Conservation (phyloP, 1,139 yeast genomes). For the Yamadazyma triangularis region DNA sequence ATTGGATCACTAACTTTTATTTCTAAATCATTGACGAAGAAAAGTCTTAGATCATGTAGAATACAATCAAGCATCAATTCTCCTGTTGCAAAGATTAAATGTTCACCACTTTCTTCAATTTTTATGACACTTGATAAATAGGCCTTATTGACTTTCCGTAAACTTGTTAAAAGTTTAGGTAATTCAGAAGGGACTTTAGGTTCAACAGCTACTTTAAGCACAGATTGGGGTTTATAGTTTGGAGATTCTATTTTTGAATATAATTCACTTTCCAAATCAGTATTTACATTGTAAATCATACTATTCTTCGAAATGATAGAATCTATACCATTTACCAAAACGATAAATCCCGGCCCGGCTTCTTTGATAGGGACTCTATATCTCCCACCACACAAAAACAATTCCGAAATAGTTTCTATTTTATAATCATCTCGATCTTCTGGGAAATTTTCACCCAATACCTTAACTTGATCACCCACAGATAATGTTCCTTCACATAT, state of each 20-base stretch:
- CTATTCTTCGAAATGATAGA: not conserved
- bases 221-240: conserved; percentile 43
- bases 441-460: conserved; percentile 55
- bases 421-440: conserved; percentile 53
- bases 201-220: conserved; percentile 79
- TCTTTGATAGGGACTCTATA: conserved; percentile 54
- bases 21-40: conserved; percentile 57
- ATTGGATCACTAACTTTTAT: conserved; percentile 84
- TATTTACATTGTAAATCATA: not conserved
- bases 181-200: conserved; percentile 77
- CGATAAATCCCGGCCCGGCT: conserved; percentile 63
- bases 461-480: conserved; percentile 43
- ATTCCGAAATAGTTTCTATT: conserved; percentile 37
- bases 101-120: conserved; percentile 90
- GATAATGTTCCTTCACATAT: conserved; percentile 57
- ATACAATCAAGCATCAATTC: conserved; percentile 85
- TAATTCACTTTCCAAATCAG: conserved; percentile 1
- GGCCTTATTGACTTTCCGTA: conserved; percentile 56
- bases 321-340: conserved; percentile 51
- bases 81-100: conserved; percentile 76
- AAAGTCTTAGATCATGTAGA: conserved; percentile 66
- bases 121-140: conserved; percentile 64
- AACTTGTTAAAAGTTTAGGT: conserved; percentile 65
- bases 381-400: conserved; percentile 69
- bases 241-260: conserved; percentile 14